Base-by-base conservation (phyloP, 2,329 filamentous ascomycete genomes). In the Clathrospora elynae region DNA sequence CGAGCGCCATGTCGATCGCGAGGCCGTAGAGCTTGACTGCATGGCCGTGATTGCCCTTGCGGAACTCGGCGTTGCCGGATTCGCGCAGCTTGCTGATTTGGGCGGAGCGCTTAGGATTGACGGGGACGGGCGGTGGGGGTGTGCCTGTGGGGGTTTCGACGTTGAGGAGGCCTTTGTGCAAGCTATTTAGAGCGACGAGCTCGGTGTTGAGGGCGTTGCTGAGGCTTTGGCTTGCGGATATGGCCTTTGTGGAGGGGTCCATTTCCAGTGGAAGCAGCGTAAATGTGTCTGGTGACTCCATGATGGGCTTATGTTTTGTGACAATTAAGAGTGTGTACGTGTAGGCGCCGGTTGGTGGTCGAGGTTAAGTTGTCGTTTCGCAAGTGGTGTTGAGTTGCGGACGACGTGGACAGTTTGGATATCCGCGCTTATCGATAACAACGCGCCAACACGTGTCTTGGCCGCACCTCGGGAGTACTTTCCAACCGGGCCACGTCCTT, bases 1-100 rank as follows among this genome's bases (percentile, higher is more conserved):
- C 78, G 25, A 90, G 74, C 3, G 90, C 92, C 91, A 97, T 96
- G 55, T 93, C 84, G 42, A 97, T 80, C 2, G 89, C 91, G n/a
- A 92, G 81, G 0, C 81, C 81, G 76, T 97, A 96, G 57, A 91
- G 80, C 57, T 84, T 85, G 57, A 90, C 78, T 3, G 92, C 92
- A 40, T 95, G 89, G 42, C 72, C 73, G 73, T 87, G 83, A 57
- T 83, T 80, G 59, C 80, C 80, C 72, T 92, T 91, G 71, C 89
- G 87, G 78, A 88, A 92, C 58, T 88, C 83, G 45, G 75, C 75
- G 76, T 96, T 96, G 62, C 90, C 92, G 43, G 81, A 81, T 70
- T 97, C 93, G 68, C 90, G 88, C 55, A 97, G 84, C 75, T 97
- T 97, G 73, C 79, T 83, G 72, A 99, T 87, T 67, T 91, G 84